Conservation (phyloP, 768 basidiomycete genomes). For the Pulveroboletus sp. region DNA sequence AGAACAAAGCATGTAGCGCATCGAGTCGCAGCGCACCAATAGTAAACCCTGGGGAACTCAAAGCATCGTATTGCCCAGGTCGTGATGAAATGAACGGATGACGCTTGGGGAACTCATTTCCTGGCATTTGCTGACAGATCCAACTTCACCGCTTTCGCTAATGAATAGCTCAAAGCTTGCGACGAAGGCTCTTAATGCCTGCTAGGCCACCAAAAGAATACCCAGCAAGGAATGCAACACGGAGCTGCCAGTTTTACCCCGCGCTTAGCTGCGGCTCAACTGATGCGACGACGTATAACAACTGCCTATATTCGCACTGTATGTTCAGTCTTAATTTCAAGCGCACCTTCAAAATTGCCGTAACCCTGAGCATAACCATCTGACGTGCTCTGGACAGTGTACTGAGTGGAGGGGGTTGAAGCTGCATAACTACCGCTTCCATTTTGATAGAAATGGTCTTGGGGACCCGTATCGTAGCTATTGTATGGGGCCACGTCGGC, state of each 20-base stretch:
- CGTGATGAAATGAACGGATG: slow-evolving; percentile 16
- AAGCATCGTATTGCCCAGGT: slow-evolving; percentile 19
- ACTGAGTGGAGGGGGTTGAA: slow-evolving; percentile 50
- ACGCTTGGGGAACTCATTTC: slow-evolving; percentile 28
- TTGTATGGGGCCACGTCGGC: slow-evolving; percentile 63
- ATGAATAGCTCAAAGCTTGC: slow-evolving; percentile 46
- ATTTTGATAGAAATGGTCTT: slow-evolving; percentile 70
- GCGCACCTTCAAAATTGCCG: slow-evolving; percentile 82
- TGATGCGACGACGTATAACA: slow-evolving; percentile 30
- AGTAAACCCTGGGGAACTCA: slow-evolving; percentile 25
- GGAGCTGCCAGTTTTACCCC: slow-evolving; percentile 43
- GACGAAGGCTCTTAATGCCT: slow-evolving; percentile 35
- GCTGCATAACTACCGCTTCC: slow-evolving; percentile 54
- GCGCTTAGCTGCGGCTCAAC: slow-evolving; percentile 46
- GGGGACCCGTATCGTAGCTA: slow-evolving; percentile 57
- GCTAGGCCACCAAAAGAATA: slow-evolving; percentile 20
- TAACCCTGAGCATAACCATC: slow-evolving; percentile 56
- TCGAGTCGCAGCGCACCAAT: slow-evolving; percentile 25
- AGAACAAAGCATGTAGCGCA: slow-evolving; percentile 47
- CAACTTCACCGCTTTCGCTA: slow-evolving; percentile 45
- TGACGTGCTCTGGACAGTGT: slow-evolving; percentile 43
- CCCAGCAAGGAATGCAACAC: slow-evolving; percentile 22
- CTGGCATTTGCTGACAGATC: slow-evolving; percentile 25
- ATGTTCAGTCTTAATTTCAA: slow-evolving; percentile 60
- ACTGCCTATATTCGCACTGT: slow-evolving; percentile 42